Evolutionary conservation across 257 asterid genomes (phyloP).

Genomic region (Scutellaria barbata): DNA sequence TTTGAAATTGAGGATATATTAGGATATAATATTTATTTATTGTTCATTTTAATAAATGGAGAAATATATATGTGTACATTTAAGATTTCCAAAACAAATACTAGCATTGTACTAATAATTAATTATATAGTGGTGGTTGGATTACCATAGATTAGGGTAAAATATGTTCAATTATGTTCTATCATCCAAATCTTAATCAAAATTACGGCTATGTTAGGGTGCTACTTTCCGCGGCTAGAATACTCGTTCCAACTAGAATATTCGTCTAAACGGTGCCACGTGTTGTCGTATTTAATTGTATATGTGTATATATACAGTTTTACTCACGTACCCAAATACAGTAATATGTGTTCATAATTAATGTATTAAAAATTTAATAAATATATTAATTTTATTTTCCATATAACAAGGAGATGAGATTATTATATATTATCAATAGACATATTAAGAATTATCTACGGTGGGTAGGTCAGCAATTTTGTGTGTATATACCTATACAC

Average conservation of each 20-base stretch:
- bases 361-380: too few relatives aligned
- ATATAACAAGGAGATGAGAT: too few relatives aligned
- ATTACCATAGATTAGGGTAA: conserved; percentile 20
- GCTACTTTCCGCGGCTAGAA: conserved; percentile 10
- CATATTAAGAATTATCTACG: too few relatives aligned
- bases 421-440: too few relatives aligned
- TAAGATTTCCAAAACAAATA: background rate
- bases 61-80: too few relatives aligned
- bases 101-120: background rate
- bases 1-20: background rate
- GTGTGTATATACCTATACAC: background rate
- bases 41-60: too few relatives aligned
- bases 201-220: conserved; percentile 7
- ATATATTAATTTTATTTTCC: too few relatives aligned
- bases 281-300: background rate
- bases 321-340: too few relatives aligned
- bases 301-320: background rate
- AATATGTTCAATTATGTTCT: too few relatives aligned
- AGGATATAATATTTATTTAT: too few relatives aligned
- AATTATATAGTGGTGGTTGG: conserved; percentile 10
- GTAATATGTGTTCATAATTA: too few relatives aligned
- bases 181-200: background rate
- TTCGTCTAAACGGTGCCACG: conserved; percentile 26
- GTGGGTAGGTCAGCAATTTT: too few relatives aligned
- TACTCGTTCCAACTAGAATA: conserved; percentile 12